Evolutionary conservation across 164 flowering plant species (phyloP).

Genomic region (Stephania yunnanensis): DNA sequence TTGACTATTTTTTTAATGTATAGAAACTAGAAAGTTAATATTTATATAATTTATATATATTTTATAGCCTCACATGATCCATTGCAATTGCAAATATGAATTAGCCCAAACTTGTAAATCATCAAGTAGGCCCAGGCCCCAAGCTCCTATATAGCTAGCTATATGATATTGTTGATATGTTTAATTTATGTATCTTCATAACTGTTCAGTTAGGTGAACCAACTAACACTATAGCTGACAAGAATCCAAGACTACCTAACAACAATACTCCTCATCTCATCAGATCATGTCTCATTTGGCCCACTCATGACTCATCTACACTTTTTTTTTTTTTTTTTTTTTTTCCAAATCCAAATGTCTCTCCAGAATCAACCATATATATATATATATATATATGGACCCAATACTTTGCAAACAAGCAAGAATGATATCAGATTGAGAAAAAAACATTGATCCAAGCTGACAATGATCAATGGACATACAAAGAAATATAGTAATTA

Average conservation of each 20-base stretch:
- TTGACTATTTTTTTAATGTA: no score
- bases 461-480: not conserved
- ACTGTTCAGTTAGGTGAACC: slow-evolving; percentile 2
- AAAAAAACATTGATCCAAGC: not conserved
- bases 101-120: not conserved
- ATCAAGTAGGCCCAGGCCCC: not conserved
- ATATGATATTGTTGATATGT: not conserved
- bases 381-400: not conserved
- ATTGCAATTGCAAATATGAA: no score
- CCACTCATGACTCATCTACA: no score
- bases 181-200: no score
- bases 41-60: no score
- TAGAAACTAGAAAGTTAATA: no score
- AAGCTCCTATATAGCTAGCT: not conserved
- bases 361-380: not conserved
- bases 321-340: not conserved
- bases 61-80: no score
- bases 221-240: not conserved
- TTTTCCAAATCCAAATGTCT: slow-evolving; percentile 4
- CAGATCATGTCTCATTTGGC: not conserved
- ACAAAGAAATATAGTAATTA: no score
- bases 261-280: not conserved
- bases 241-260: slow-evolving; percentile 1
- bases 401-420: not conserved
- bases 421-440: not conserved